phyloP scores from a whole-genome alignment of 805 yeast species.

The Cyberlindnera meyerae region DNA sequence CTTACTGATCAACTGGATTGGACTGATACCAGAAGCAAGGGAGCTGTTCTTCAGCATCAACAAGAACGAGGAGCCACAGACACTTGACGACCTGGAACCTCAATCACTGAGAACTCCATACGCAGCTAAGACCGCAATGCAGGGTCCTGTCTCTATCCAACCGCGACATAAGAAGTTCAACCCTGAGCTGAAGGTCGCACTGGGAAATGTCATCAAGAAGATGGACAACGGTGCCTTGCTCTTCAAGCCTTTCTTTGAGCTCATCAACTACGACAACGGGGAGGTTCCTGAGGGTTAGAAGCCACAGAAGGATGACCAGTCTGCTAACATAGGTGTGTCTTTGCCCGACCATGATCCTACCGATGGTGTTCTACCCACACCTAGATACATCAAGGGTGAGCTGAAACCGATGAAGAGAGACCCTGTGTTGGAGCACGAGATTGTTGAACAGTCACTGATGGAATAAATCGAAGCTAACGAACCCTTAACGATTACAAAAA shows the following conservation, averaged over 20 bases:
- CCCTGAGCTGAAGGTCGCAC: conserved; percentile 16
- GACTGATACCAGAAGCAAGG: conserved; percentile 57
- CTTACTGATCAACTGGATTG: conserved; percentile 60
- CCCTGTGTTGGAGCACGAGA: conserved; percentile 15
- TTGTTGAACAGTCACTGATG: conserved; percentile 14
- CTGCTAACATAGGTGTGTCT: too few species aligned
- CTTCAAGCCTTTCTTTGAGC: conserved; percentile 25
- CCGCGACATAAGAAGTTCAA: conserved; percentile 19
- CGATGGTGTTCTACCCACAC: too few species aligned
- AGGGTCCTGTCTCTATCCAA: too few species aligned
- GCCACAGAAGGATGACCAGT: too few species aligned
- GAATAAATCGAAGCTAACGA: conserved; percentile 7
- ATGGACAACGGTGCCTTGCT: conserved; percentile 22
- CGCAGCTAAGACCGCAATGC: too few species aligned
- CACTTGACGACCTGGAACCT: conserved; percentile 2
- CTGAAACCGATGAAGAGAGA: conserved; percentile 16
- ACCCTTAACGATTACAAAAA: too few species aligned
- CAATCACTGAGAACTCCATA: neutral
- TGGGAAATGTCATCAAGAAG: conserved; percentile 24
- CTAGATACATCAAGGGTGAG: conserved; percentile 14
- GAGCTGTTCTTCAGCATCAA: conserved; percentile 44
- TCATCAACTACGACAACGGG: conserved; percentile 12
- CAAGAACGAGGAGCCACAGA: conserved; percentile 8
- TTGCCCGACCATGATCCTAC: too few species aligned
- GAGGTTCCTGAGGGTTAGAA: too few species aligned